Evolutionary conservation across 1,284 basidiomycete species (phyloP).

Genomic region (Nidula niveotomentosa): DNA sequence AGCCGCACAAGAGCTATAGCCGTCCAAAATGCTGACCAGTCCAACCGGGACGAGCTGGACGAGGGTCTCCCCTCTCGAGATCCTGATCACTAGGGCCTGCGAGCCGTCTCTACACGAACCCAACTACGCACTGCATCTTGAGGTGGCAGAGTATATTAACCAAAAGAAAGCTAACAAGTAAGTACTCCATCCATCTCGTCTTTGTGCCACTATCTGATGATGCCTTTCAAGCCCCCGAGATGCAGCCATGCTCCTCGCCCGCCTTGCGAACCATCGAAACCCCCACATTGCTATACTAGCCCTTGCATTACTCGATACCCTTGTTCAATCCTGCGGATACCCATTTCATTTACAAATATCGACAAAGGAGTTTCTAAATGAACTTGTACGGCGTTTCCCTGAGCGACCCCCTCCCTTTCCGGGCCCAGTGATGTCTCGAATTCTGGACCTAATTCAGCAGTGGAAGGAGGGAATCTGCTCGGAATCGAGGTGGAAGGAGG

Average conservation of each 20-base stretch:
- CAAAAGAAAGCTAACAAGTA: constrained; percentile 96
- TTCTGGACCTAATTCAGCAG: constrained; percentile 89
- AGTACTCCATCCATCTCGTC: constrained; percentile 26
- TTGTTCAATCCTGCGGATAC: constrained; percentile 96
- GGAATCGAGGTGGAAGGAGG: constrained; percentile 93
- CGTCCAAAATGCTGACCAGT: constrained; percentile 21
- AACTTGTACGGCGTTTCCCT: constrained; percentile 96
- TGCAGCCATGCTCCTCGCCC: constrained; percentile 82
- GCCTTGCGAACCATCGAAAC: constrained; percentile 86
- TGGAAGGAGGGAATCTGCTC: constrained; percentile 97
- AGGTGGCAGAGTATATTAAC: constrained; percentile 93
- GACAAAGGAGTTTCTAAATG: constrained; percentile 99
- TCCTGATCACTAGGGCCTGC: constrained; percentile 82
- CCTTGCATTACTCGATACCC: constrained; percentile 85
- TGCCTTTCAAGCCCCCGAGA: constrained; percentile 70
- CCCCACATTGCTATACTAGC: constrained; percentile 88
- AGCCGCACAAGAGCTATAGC: too few relatives aligned
- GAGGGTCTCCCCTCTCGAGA: constrained; percentile 60
- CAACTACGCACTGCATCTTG: constrained; percentile 91
- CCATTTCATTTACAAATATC: constrained; percentile 96
- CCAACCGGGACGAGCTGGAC: constrained; percentile 32
- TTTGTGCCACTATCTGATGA: constrained; percentile 1
- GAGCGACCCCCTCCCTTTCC: constrained; percentile 96
- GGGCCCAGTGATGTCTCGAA: constrained; percentile 92
- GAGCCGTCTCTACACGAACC: constrained; percentile 87